These are phyloP conservation scores for Porogramme epimiltina DNA, from an alignment of 1,284 basidiomycete genomes.

Conservation along the genomic window DNA sequence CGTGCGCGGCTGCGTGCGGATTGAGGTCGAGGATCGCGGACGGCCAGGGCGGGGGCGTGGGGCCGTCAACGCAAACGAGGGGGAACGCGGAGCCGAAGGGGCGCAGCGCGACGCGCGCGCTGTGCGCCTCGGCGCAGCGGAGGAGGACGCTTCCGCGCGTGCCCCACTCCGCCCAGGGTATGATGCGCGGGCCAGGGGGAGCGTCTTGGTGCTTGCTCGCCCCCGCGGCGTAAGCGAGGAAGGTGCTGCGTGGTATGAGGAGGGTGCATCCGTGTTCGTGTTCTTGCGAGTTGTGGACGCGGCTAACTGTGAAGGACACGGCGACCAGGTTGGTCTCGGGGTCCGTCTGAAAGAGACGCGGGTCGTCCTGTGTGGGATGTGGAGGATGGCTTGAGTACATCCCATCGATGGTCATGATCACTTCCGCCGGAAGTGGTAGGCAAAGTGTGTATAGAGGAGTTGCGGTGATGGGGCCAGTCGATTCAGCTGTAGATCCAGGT, in stretches of 20 bases:
- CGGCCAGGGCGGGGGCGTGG: background rate
- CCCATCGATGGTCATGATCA: background rate
- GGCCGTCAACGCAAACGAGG: background rate
- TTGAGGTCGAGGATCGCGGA: background rate
- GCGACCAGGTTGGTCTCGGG: background rate
- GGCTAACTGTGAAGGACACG: background rate
- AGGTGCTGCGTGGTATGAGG: no score
- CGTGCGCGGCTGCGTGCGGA: background rate
- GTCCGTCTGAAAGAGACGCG: background rate
- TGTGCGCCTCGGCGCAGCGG: background rate
- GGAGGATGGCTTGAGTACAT: background rate
- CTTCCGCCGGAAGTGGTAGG: background rate
- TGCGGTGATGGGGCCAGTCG: background rate
- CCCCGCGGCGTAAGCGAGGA: no score
- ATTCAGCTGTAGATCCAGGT: no score
- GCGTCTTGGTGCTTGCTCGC: no score
- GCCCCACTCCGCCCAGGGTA: background rate
- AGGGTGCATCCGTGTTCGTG: no score
- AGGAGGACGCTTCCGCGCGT: background rate
- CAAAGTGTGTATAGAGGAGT: background rate
- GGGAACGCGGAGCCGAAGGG: background rate
- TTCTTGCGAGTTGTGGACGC: no score
- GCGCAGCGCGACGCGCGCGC: background rate
- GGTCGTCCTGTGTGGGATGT: background rate
- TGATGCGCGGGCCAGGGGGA: no score